Evolutionary conservation across 306 rosid genomes (phyloP).

Genomic region (Cicer pinnatifidum): DNA sequence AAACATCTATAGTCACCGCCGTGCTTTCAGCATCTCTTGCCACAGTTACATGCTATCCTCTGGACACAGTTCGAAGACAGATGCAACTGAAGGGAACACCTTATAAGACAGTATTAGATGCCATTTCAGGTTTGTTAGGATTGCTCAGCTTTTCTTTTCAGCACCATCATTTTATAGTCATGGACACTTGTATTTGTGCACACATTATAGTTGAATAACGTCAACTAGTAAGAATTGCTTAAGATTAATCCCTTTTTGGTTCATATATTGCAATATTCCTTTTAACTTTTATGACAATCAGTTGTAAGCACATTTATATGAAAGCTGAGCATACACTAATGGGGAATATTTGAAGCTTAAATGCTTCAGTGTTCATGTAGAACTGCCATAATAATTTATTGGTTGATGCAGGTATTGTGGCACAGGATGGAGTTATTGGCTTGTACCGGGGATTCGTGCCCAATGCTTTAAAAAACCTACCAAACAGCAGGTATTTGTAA

Average conservation of each 20-base stretch:
- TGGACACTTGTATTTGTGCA: background rate
- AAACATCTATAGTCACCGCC: slow-evolving; percentile 72
- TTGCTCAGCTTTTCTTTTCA: slow-evolving; percentile 17
- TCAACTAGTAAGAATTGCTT: background rate
- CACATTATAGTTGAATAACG: background rate
- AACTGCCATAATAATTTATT: slow-evolving; percentile 21
- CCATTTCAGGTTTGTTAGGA: slow-evolving; percentile 74
- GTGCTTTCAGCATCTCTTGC: slow-evolving; percentile 77
- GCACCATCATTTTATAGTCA: background rate
- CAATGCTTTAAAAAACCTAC: slow-evolving; percentile 83
- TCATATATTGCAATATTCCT: slow-evolving; percentile 3
- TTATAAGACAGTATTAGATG: slow-evolving; percentile 79
- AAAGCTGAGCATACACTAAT: background rate
- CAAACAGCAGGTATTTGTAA: slow-evolving; percentile 77
- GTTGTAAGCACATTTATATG: slow-evolving; percentile 20
- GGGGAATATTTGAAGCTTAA: slow-evolving; percentile 10
- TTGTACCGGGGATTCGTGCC: slow-evolving; percentile 88
- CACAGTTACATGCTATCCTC: slow-evolving; percentile 82
- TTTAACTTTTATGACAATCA: slow-evolving; percentile 5
- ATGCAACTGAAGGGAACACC: slow-evolving; percentile 94
- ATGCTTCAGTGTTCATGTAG: slow-evolving; percentile 3
- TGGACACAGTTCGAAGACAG: slow-evolving; percentile 89
- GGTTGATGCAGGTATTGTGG: slow-evolving; percentile 67
- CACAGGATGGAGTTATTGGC: slow-evolving; percentile 77
- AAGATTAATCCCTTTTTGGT: slow-evolving; percentile 26